A percentile compares a stretch with the other conserved stretches of the same genome.
Evolutionary conservation across 2,329 filamentous ascomycete genomes (phyloP).

Genomic region (Graphium sp.): DNA sequence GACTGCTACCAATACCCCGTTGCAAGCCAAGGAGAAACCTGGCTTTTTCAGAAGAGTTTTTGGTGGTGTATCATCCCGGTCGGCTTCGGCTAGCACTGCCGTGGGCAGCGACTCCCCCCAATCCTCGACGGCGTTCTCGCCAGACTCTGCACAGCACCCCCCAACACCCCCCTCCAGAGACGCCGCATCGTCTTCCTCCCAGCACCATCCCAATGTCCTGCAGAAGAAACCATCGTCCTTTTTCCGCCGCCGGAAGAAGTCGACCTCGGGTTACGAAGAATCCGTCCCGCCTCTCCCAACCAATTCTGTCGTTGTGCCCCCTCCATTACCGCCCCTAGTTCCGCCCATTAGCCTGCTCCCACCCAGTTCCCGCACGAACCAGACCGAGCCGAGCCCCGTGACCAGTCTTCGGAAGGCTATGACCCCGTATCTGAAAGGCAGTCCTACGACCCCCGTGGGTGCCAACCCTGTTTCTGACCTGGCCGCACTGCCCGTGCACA

Average conservation of each 20-base stretch:
- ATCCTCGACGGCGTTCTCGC: constrained; percentile 17
- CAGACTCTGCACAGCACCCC: constrained; percentile 15
- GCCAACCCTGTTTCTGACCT: not conserved
- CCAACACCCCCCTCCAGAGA: constrained; percentile 34
- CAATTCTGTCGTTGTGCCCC: constrained; percentile 3
- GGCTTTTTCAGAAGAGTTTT: constrained; percentile 94
- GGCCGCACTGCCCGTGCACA: not conserved
- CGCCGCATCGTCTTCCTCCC: constrained; percentile 18
- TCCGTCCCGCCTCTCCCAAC: constrained; percentile 11
- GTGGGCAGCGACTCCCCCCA: too few relatives aligned
- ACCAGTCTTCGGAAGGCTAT: constrained; percentile 76
- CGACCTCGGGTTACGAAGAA: constrained; percentile 46
- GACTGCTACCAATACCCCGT: constrained; percentile 19
- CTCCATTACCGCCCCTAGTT: constrained; percentile 18
- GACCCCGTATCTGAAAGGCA: constrained; percentile 55
- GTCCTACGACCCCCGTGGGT: constrained; percentile 4
- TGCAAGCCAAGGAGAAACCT: constrained; percentile 47
- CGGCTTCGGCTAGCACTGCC: too few relatives aligned
- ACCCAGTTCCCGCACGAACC: too few relatives aligned
- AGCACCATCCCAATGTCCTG: constrained; percentile 34
- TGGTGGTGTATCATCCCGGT: too few relatives aligned
- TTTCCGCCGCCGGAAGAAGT: constrained; percentile 88
- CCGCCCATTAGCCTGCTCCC: constrained; percentile 15
- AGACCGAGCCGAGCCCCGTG: constrained; percentile 44
- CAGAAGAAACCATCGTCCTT: constrained; percentile 92